phyloP scores from a whole-genome alignment of 2,329 filamentous ascomycete genomes.

The Pyrenophora graminea region DNA sequence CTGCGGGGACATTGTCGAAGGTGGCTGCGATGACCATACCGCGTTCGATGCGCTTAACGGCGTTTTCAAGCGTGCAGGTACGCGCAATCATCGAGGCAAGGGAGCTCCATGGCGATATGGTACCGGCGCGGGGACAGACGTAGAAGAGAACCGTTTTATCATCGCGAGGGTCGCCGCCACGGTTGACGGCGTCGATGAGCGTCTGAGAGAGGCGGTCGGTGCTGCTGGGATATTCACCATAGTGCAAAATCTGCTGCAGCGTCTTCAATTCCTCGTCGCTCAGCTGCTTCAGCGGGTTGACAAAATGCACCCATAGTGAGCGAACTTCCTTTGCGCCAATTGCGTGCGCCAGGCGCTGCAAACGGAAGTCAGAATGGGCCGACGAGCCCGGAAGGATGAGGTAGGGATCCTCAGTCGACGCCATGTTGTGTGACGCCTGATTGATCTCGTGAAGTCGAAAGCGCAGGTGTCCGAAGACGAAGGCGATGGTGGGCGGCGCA shows the following conservation, averaged over 20 bases:
- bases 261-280: slow-evolving; percentile 53
- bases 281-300: slow-evolving; percentile 50
- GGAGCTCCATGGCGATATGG: slow-evolving; percentile 94
- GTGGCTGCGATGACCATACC: slow-evolving; percentile 75
- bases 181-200: slow-evolving; percentile 53
- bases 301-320: slow-evolving; percentile 58
- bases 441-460: slow-evolving; percentile 11
- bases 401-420: slow-evolving; percentile 43
- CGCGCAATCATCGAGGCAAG: slow-evolving; percentile 93
- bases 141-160: slow-evolving; percentile 65
- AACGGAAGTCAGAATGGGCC: slow-evolving; percentile 59
- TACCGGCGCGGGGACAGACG: slow-evolving; percentile 77
- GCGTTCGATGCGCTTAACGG: slow-evolving; percentile 80
- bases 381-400: slow-evolving; percentile 56
- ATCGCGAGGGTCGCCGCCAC: slow-evolving; percentile 56
- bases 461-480: slow-evolving; percentile 26
- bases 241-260: slow-evolving; percentile 64
- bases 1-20: slow-evolving; percentile 58
- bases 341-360: slow-evolving; percentile 51
- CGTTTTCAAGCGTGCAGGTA: slow-evolving; percentile 78
- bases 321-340: slow-evolving; percentile 54
- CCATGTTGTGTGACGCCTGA: slow-evolving; percentile 30
- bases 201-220: slow-evolving; percentile 51
- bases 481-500: slow-evolving; percentile 8
- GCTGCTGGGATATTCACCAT: slow-evolving; percentile 59